These are phyloP conservation scores for Reticulascus tulasneorum DNA, from an alignment of 2,329 filamentous ascomycete species.

Conservation along the genomic window DNA sequence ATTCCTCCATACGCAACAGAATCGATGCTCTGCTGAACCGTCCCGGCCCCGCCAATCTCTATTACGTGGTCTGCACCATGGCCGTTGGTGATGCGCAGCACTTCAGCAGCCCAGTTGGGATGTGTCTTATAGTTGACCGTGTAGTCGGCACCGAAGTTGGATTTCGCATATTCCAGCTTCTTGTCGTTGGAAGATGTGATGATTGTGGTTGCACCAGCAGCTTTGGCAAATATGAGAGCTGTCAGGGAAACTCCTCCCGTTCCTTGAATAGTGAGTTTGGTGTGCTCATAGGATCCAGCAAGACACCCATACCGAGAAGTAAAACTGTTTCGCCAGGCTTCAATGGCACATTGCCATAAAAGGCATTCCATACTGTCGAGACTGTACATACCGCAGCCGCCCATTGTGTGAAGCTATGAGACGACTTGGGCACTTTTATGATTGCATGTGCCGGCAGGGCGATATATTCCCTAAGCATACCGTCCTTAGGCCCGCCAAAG, in stretches of 20 bases:
- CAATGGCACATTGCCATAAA: slow-evolving; percentile 37
- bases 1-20: slow-evolving; percentile 40
- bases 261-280: slow-evolving; percentile 21
- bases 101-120: slow-evolving; percentile 40
- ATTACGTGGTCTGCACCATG: slow-evolving; percentile 38
- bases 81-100: slow-evolving; percentile 37
- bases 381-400: slow-evolving; percentile 39
- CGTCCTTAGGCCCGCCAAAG: slow-evolving; percentile 27
- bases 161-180: slow-evolving; percentile 36
- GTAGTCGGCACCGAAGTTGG: slow-evolving; percentile 35
- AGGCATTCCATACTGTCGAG: slow-evolving; percentile 43
- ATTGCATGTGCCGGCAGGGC: slow-evolving; percentile 33
- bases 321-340: slow-evolving; percentile 35
- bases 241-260: slow-evolving; percentile 43
- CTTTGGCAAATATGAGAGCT: slow-evolving; percentile 42
- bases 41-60: slow-evolving; percentile 34
- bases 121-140: slow-evolving; percentile 45
- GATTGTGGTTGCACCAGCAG: slow-evolving; percentile 39
- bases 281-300: neutral
- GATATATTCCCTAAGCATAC: slow-evolving; percentile 37
- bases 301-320: slow-evolving; percentile 22
- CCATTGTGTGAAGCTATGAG: slow-evolving; percentile 29
- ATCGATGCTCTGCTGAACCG: slow-evolving; percentile 40
- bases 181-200: slow-evolving; percentile 46
- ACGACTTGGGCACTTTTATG: slow-evolving; percentile 33